Evolutionary conservation across 2,329 filamentous ascomycete genomes (phyloP), one percentile per base, ranked within the genome.

Genomic region (Daldinia sp.): DNA sequence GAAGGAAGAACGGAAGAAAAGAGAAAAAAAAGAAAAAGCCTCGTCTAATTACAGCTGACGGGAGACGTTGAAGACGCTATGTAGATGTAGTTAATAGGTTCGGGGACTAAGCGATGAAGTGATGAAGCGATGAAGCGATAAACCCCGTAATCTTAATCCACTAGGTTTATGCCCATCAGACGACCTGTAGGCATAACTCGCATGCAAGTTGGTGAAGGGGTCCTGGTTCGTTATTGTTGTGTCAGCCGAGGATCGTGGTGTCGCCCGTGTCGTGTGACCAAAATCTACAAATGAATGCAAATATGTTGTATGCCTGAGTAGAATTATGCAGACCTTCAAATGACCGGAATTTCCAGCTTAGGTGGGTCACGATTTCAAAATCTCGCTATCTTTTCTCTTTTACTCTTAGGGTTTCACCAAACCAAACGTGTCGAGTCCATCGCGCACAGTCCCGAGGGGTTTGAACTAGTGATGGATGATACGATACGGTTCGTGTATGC

Each of bases 241-340:
- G 64, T 69, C 67, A 67, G 69, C 63, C 67, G 67, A 63, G 69
- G 42, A 65, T 63, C 60, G 66, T 69, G 54, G 66, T 63, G 64
- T 48, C 48, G 64, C 28, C 51, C 23, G 55, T 68, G 69, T 72
- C 69, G 69, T 72, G 69, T 72, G 67, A 72, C 67, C 56, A 13
- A 13, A 65, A 63, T 63, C 50, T 61, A 39, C 41, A 37, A 44
- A 30, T 35, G 33, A 23, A 55, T 55, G n/a, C 33, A 35, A 13
- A 41, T 42, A 57, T 42, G 35, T 56, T 26, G 53, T 39, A 39
- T 39, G 53, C n/a, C n/a, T 12, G 23, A 18, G 41, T n/a, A 28
- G 12, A 9, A 26, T 33, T 33, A 15, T 12, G n/a, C 48, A 53
- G 6, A 53, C 23, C 15, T 18, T 5, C 5, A 6, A 26, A 51